phyloP scores from a whole-genome alignment of 495 filamentous ascomycete species.

The Staphylotrichum longicolle region DNA sequence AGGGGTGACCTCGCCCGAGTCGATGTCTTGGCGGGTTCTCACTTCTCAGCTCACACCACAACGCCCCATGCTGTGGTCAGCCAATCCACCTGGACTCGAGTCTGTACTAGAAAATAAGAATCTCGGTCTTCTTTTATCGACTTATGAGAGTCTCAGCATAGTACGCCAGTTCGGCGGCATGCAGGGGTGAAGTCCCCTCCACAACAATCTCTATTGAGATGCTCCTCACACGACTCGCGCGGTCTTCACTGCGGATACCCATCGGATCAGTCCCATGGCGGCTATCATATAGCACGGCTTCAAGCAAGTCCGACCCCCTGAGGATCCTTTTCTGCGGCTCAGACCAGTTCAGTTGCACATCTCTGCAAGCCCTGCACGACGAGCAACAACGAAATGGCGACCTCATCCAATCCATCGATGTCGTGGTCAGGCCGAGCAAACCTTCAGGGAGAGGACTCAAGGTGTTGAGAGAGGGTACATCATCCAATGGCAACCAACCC shows the following conservation, averaged over 20 bases:
- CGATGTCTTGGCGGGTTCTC: not conserved
- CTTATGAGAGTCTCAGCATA: not conserved
- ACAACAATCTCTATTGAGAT: not conserved
- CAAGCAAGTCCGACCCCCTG: conserved; percentile 55
- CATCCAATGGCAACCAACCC: not conserved
- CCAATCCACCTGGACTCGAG: not conserved
- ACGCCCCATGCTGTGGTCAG: not conserved
- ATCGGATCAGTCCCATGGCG: not conserved
- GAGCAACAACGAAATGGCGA: conserved; percentile 54
- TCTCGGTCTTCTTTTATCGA: too few relatives aligned
- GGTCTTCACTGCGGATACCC: not conserved
- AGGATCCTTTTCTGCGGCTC: conserved; percentile 96
- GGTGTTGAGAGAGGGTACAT: conserved; percentile 62
- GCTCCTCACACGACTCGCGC: not conserved
- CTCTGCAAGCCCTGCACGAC: conserved; percentile 65
- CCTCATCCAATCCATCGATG: conserved; percentile 78
- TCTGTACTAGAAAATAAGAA: not conserved
- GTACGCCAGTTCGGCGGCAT: not conserved
- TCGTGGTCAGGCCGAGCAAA: conserved; percentile 79
- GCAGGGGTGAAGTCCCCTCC: not conserved
- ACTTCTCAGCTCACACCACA: not conserved
- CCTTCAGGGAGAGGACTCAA: conserved; percentile 70
- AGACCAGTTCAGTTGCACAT: conserved; percentile 83
- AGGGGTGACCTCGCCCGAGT: not conserved
- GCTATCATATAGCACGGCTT: conserved; percentile 3